A percentile compares a stretch with the other conserved stretches of the same genome.
Conservation (phyloP, 257 asterid genomes). For the Leptodermis oblonga region DNA sequence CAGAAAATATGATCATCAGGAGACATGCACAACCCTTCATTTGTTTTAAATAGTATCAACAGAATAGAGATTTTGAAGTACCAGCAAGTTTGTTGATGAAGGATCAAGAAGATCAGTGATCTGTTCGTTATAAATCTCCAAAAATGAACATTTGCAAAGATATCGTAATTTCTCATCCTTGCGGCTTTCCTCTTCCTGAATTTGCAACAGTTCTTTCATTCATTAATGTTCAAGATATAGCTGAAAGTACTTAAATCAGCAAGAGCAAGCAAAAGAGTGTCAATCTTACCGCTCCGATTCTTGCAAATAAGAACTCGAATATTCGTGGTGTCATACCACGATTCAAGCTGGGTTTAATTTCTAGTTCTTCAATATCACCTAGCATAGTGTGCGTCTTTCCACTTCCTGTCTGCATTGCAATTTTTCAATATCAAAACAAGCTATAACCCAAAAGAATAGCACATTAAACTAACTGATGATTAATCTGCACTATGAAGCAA, state of each 20-base stretch:
- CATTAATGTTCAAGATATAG: slow-evolving; percentile 5
- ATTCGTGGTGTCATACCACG: slow-evolving; percentile 99
- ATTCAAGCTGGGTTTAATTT: slow-evolving; percentile 65
- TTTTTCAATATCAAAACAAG: slow-evolving; percentile 4
- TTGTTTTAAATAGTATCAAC: slow-evolving; percentile 10
- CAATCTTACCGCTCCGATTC: slow-evolving; percentile 81
- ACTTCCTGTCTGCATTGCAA: slow-evolving; percentile 78
- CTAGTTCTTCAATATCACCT: slow-evolving; percentile 79
- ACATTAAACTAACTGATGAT: not conserved
- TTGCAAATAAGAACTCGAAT: slow-evolving; percentile 92
- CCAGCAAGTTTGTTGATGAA: slow-evolving; percentile 88
- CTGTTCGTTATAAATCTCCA: slow-evolving; percentile 95
- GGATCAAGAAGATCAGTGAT: slow-evolving; percentile 95
- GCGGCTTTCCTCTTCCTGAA: slow-evolving; percentile 87
- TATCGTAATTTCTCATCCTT: slow-evolving; percentile 73
- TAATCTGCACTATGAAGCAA: not conserved
- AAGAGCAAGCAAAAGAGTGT: slow-evolving; percentile 15
- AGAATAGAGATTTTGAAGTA: slow-evolving; percentile 28
- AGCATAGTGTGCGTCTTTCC: slow-evolving; percentile 99
- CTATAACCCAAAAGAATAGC: slow-evolving; percentile 5
- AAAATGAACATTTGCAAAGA: slow-evolving; percentile 89
- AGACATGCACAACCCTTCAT: slow-evolving; percentile 1
- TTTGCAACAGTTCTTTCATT: slow-evolving; percentile 8
- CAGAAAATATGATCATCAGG: slow-evolving; percentile 22
- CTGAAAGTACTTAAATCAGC: slow-evolving; percentile 13